These are phyloP conservation scores for Strobilomyces echinocephalus DNA, from an alignment of 768 basidiomycete genomes.

Conservation along the genomic window DNA sequence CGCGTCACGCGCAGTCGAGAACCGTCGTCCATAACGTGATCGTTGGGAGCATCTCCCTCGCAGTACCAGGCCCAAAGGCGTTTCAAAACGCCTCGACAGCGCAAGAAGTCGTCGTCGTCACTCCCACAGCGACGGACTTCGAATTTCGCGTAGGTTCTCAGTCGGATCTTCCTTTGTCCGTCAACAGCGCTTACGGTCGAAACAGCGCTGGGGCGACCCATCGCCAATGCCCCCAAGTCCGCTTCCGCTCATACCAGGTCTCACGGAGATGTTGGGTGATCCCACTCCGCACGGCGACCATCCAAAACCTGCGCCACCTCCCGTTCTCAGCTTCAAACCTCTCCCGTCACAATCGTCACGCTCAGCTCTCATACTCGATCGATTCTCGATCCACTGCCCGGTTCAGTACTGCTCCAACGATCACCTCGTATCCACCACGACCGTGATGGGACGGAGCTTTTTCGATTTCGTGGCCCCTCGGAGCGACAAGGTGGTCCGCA, in stretches of 20 bases:
- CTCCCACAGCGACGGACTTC: constrained; percentile 51
- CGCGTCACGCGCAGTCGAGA: constrained; percentile 37
- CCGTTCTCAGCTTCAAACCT: constrained; percentile 50
- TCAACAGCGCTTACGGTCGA: constrained; percentile 4
- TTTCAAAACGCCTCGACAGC: constrained; percentile 80
- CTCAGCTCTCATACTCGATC: constrained; percentile 77
- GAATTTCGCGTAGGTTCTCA: constrained; percentile 45
- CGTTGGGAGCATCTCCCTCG: constrained; percentile 76
- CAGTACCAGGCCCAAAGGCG: constrained; percentile 67
- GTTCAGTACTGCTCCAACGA: constrained; percentile 75
- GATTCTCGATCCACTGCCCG: constrained; percentile 63
- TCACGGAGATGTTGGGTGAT: constrained; percentile 13
- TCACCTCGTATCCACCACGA: constrained; percentile 54
- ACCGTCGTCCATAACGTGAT: constrained; percentile 71
- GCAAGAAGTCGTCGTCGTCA: constrained; percentile 73
- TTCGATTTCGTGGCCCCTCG: constrained; percentile 67
- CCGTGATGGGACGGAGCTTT: constrained; percentile 60
- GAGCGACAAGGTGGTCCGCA: constrained; percentile 63
- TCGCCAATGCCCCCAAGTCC: constrained; percentile 57
- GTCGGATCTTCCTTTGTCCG: constrained; percentile 6
- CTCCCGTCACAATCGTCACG: constrained; percentile 68
- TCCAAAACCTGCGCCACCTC: constrained; percentile 1
- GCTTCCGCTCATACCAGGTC: constrained; percentile 26
- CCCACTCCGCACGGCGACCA: constrained; percentile 1
- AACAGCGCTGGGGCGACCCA: constrained; percentile 65